Evolutionary conservation across 768 basidiomycete genomes (phyloP), one percentile per base, ranked within the genome.

Genomic region (Suillus fuscotomentosus): DNA sequence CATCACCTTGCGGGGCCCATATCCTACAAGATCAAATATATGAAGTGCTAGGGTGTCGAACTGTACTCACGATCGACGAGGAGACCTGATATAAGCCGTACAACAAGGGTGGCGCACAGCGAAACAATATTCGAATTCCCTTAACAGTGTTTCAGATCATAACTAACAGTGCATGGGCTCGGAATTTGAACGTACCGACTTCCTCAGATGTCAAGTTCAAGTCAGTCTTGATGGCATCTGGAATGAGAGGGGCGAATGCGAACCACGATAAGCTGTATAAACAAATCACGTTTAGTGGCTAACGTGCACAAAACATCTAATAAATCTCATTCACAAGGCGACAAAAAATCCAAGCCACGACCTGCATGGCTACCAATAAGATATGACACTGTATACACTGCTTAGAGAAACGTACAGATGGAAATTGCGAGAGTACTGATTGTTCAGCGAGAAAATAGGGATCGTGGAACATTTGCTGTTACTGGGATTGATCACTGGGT

Each of bases 231-330:
- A 88, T 86, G 38, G 80, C 83, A 10, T 84, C 82, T 0, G 85
- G 83, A 42, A 86, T 80, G 17, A 88, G 80, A 0, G 86, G 86
- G n/a, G 86, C 78, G 68, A 88, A 87, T 1, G 86, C 85, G 63
- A 87, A 87, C 87, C 86, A 83, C 1, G 77, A 77, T 34, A 79
- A 60, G 51, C 78, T 79, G 60, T 14, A 38, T 14, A 17, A 48
- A 27, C n/a, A 17, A 31, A 27, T 36, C 27, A 45, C 24, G 42
- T 54, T 31, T 78, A 42, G 78, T 73, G 3, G 78, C 66, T 43
- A 39, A 31, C 15, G 9, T 20, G 36, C 38, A 63, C 55, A 50
- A 65, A 60, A 66, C 22, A 59, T 11, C 42, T 22, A 17, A 24
- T 61, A 22, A 31, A 24, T 41, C 4, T n/a, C 20, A 50, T 51